Conservation (phyloP, 148 eudicot genomes). For the Spergularia marina region DNA sequence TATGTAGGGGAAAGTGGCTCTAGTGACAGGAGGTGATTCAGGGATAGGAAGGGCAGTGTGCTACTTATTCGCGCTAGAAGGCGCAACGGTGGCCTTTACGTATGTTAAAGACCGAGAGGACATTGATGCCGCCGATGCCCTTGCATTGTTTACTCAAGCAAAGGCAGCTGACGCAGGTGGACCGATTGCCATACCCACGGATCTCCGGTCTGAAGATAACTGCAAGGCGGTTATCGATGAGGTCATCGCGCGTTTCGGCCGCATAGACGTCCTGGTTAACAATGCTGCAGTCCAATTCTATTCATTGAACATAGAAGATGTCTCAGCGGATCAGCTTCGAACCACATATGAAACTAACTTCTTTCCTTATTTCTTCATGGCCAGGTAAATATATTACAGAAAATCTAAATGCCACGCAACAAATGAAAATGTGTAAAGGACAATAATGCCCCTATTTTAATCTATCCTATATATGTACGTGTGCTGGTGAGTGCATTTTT, state of each 20-base stretch:
- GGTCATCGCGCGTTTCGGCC: conserved; percentile 13
- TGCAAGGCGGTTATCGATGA: conserved; percentile 20
- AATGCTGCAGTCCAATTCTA: conserved; percentile 17
- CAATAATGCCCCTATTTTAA: no score
- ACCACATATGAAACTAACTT: conserved; percentile 11
- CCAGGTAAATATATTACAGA: not conserved
- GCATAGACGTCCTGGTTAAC: conserved; percentile 18
- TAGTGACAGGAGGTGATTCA: conserved; percentile 80
- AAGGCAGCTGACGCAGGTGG: conserved; percentile 29
- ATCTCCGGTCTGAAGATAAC: conserved; percentile 13
- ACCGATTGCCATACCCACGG: conserved; percentile 23
- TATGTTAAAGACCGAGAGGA: conserved; percentile 55
- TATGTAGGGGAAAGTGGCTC: conserved; percentile 73
- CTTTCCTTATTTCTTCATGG: conserved; percentile 21
- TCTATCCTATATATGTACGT: no score
- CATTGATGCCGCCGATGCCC: conserved; percentile 50
- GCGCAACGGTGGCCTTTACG: conserved; percentile 81
- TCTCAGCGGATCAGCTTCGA: conserved; percentile 8
- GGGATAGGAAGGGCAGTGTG: conserved; percentile 73
- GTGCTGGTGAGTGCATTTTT: no score
- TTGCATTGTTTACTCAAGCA: conserved; percentile 39
- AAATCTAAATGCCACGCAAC: no score
- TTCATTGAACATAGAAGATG: conserved; percentile 6
- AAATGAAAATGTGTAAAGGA: no score
- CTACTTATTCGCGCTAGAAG: conserved; percentile 52